Conservation (phyloP, 2,329 filamentous ascomycete species). For the Xylariaceae sp. region DNA sequence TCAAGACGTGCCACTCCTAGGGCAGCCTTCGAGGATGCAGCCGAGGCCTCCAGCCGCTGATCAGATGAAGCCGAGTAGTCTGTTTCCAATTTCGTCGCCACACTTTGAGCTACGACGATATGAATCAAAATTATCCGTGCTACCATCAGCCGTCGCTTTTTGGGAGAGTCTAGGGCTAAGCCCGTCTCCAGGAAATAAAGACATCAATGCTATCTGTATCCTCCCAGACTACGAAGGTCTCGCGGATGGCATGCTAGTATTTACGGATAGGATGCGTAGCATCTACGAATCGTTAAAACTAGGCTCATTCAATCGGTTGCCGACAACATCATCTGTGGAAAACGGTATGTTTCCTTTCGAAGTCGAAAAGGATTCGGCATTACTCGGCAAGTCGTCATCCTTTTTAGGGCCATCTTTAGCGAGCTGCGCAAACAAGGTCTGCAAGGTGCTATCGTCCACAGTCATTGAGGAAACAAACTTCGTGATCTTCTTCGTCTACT, state of each 20-base stretch:
- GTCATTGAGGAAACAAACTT: conserved; percentile 59
- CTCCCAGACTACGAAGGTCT: conserved; percentile 69
- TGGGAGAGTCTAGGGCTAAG: conserved; percentile 81
- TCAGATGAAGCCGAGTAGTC: conserved; percentile 51
- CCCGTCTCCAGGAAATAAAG: conserved; percentile 71
- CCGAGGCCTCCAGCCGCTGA: conserved; percentile 52
- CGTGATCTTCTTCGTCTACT: conserved; percentile 77
- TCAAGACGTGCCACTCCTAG: conserved; percentile 57
- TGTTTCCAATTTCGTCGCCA: conserved; percentile 68
- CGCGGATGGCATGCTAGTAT: conserved; percentile 60
- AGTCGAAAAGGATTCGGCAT: conserved; percentile 46
- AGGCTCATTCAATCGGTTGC: conserved; percentile 62
- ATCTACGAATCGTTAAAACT: conserved; percentile 76
- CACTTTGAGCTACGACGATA: conserved; percentile 73
- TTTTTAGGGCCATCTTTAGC: conserved; percentile 49
- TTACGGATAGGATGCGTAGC: conserved; percentile 69
- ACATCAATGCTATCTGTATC: conserved; percentile 71
- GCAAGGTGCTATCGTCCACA: conserved; percentile 48
- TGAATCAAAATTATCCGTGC: conserved; percentile 69
- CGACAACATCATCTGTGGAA: conserved; percentile 45
- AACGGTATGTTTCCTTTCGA: conserved; percentile 56
- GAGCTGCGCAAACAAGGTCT: conserved; percentile 53
- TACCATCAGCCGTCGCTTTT: conserved; percentile 75
- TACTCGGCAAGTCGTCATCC: conserved; percentile 45
- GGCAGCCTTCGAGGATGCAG: conserved; percentile 55